Conservation (phyloP, 495 filamentous ascomycete genomes). For the Daldinia decipiens region DNA sequence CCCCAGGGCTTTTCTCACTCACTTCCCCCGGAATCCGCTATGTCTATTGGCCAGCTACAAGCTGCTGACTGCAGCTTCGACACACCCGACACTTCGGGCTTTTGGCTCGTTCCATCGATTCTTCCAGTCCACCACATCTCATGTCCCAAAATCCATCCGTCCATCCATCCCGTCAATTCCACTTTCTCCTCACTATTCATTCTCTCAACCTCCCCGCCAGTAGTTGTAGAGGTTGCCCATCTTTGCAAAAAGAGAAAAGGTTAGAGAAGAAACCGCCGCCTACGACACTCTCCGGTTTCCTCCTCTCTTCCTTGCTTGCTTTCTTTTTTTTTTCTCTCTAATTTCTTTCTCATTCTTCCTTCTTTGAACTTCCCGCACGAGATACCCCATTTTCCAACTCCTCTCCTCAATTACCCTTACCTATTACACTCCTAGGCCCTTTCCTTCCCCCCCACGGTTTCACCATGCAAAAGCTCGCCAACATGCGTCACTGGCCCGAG, state of each 20-base stretch:
- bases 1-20: constrained; percentile 22
- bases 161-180: constrained; percentile 51
- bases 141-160: constrained; percentile 44
- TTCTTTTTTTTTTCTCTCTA: constrained; percentile 33
- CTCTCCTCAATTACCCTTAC: constrained; percentile 26
- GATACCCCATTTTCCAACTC: constrained; percentile 41
- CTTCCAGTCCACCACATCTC: constrained; percentile 40
- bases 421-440: constrained; percentile 39
- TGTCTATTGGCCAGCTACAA: constrained; percentile 14
- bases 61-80: constrained; percentile 43
- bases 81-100: constrained; percentile 43
- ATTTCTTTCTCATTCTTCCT: constrained; percentile 32
- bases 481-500: constrained; percentile 89
- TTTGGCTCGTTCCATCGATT: constrained; percentile 46
- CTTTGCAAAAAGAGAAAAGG: constrained; percentile 46
- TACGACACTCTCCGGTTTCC: constrained; percentile 47
- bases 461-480: constrained; percentile 92
- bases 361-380: constrained; percentile 25
- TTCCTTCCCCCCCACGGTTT: constrained; percentile 41
- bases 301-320: constrained; percentile 44
- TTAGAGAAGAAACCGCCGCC: constrained; percentile 27
- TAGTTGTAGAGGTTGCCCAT: constrained; percentile 42
- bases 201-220: constrained; percentile 47
- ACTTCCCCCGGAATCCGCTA: constrained; percentile 8
- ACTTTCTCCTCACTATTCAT: constrained; percentile 54